phyloP scores from a whole-genome alignment of 2,329 filamentous ascomycete species.

The Monilinia fructicola region DNA sequence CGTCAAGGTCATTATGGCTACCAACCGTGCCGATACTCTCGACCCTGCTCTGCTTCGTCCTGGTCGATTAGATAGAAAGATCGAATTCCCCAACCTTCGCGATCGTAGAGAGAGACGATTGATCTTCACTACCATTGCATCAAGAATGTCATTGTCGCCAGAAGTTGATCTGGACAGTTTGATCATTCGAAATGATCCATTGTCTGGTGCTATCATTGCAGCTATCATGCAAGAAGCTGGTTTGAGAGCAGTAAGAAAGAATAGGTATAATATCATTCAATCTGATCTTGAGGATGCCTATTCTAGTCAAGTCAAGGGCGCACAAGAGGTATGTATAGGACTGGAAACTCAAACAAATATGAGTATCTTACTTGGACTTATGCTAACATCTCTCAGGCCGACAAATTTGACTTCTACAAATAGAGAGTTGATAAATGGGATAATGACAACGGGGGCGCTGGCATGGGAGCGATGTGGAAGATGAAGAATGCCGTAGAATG shows the following conservation, averaged over 20 bases:
- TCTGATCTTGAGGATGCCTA: conserved; percentile 95
- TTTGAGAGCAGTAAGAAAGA: conserved; percentile 90
- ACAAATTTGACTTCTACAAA: conserved; percentile 92
- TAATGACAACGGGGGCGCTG: neutral
- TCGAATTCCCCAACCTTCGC: conserved; percentile 93
- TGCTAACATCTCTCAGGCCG: conserved; percentile 48
- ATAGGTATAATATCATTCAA: conserved; percentile 99
- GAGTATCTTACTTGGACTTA: neutral
- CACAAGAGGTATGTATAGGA: conserved; percentile 60
- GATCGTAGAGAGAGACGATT: conserved; percentile 92
- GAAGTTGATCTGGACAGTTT: conserved; percentile 95
- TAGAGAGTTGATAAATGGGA: conserved; percentile 43
- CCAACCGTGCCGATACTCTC: conserved; percentile 94
- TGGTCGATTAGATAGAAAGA: conserved; percentile 94
- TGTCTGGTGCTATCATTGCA: conserved; percentile 93
- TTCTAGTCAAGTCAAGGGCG: conserved; percentile 90
- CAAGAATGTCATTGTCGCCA: conserved; percentile 94
- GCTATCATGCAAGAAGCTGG: conserved; percentile 99
- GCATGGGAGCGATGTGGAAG: neutral
- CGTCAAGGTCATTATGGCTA: conserved; percentile 99
- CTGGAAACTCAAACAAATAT: conserved; percentile 34
- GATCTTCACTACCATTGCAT: conserved; percentile 95
- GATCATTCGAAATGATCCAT: conserved; percentile 93
- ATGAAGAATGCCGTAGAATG: conserved; percentile 4
- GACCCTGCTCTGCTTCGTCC: conserved; percentile 93